Percentiles rank a stretch among this genome's conserved stretches.
Conservation (phyloP, 1,284 basidiomycete genomes). For the Sanguinoderma infundibulare region DNA sequence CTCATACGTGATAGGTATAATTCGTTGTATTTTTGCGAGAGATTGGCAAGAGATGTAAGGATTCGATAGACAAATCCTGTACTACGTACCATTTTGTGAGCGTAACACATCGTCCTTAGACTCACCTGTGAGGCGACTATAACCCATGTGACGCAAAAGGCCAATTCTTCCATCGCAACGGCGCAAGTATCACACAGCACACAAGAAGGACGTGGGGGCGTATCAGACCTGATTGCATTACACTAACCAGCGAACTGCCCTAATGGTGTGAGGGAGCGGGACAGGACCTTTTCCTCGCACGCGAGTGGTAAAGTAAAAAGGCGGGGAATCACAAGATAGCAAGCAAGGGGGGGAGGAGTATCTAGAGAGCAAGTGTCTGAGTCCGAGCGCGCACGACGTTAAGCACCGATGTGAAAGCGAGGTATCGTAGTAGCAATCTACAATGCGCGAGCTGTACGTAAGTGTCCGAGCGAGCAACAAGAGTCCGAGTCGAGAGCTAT, state of each 20-base stretch:
- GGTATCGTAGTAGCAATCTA: conserved; percentile 27
- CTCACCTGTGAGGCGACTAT: too few relatives aligned
- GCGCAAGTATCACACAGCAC: neutral
- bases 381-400: conserved; percentile 24
- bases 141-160: too few relatives aligned
- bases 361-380: conserved; percentile 24
- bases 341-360: conserved; percentile 13
- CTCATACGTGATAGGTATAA: neutral
- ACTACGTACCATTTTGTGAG: too few relatives aligned
- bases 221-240: conserved; percentile 33
- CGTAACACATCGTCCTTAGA: too few relatives aligned
- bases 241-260: conserved; percentile 30
- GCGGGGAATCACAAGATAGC: conserved; percentile 28
- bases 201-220: conserved; percentile 18
- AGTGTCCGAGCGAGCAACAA: conserved; percentile 15
- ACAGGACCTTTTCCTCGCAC: conserved; percentile 39
- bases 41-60: too few relatives aligned
- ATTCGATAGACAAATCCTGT: neutral
- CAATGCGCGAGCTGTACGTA: conserved; percentile 22
- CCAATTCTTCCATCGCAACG: too few relatives aligned
- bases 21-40: too few relatives aligned
- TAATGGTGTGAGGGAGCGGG: conserved; percentile 26
- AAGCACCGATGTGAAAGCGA: conserved; percentile 19
- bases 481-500: conserved; percentile 18
- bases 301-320: conserved; percentile 35